Evolutionary conservation across 345 rosid genomes (phyloP).

Genomic region (Euclidium syriacum): DNA sequence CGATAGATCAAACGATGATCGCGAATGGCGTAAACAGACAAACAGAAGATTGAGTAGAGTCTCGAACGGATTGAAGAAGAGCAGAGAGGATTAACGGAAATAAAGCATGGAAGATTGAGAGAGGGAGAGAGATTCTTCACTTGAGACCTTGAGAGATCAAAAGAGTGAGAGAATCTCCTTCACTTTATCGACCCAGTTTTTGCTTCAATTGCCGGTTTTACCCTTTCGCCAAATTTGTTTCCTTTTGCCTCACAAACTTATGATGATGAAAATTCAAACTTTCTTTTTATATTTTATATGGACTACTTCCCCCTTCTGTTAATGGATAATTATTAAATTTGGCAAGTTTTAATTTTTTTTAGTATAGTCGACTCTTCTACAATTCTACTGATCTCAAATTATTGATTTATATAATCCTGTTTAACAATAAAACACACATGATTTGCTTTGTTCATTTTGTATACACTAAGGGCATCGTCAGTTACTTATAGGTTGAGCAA

Average conservation of each 20-base stretch:
- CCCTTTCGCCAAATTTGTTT: conserved; percentile 12
- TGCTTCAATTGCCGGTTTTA: conserved; percentile 2
- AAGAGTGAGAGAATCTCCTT: conserved; percentile 19
- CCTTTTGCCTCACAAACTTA: background rate
- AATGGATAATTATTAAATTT: no score
- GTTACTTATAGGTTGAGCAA: background rate
- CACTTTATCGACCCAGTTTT: conserved; percentile 22
- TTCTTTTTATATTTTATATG: no score
- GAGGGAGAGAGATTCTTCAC: conserved; percentile 19
- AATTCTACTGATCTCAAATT: no score
- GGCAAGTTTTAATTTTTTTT: no score
- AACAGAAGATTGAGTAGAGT: background rate
- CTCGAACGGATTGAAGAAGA: conserved; percentile 5
- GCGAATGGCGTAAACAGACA: background rate
- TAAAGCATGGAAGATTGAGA: background rate
- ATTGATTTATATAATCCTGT: no score
- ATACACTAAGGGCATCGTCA: background rate
- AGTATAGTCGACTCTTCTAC: no score
- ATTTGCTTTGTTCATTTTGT: background rate
- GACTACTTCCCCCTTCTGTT: no score
- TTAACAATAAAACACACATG: background rate
- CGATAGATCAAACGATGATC: conserved; percentile 22
- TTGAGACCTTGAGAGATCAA: conserved; percentile 16
- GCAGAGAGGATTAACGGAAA: background rate
- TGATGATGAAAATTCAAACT: background rate